A percentile compares a stretch with the other conserved stretches of the same genome.
Evolutionary conservation across 805 yeast genomes (phyloP).

Genomic region (Lipomyces kockii): DNA sequence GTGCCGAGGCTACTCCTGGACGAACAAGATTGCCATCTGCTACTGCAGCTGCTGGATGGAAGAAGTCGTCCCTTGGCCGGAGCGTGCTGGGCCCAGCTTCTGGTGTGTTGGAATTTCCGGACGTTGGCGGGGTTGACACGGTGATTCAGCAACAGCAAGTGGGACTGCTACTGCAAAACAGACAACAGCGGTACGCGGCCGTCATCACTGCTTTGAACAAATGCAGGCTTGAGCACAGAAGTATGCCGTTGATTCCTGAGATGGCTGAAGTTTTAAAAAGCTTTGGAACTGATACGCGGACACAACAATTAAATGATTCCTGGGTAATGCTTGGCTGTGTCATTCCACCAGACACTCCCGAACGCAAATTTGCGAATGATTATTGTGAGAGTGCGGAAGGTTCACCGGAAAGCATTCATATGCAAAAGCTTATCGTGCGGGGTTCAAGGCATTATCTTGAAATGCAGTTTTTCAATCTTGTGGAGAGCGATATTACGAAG

Average conservation of each 20-base stretch:
- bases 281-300: conserved; percentile 60
- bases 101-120: conserved; percentile 41
- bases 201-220: conserved; percentile 73
- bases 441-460: conserved; percentile 70
- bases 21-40: conserved; percentile 1
- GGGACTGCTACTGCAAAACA: conserved; percentile 26
- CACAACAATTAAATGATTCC: conserved; percentile 72
- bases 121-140: conserved; percentile 38
- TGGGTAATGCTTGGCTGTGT: conserved; percentile 69
- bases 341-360: conserved; percentile 42
- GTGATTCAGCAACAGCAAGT: conserved; percentile 21
- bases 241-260: conserved; percentile 61
- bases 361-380: conserved; percentile 46
- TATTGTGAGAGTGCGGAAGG: conserved; percentile 42
- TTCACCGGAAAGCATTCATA: conserved; percentile 43
- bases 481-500: conserved; percentile 66
- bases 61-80: conserved; percentile 45
- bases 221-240: conserved; percentile 48
- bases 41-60: conserved; percentile 41
- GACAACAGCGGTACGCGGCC: conserved; percentile 63
- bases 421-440: conserved; percentile 53
- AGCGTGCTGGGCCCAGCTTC: conserved; percentile 45
- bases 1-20: background rate
- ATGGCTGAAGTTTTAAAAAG: conserved; percentile 60
- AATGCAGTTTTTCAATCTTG: conserved; percentile 72